A percentile compares a stretch with the other conserved stretches of the same genome.
Conservation (phyloP, 768 basidiomycete genomes). For the Rhodosporidiobolus odoratus region DNA sequence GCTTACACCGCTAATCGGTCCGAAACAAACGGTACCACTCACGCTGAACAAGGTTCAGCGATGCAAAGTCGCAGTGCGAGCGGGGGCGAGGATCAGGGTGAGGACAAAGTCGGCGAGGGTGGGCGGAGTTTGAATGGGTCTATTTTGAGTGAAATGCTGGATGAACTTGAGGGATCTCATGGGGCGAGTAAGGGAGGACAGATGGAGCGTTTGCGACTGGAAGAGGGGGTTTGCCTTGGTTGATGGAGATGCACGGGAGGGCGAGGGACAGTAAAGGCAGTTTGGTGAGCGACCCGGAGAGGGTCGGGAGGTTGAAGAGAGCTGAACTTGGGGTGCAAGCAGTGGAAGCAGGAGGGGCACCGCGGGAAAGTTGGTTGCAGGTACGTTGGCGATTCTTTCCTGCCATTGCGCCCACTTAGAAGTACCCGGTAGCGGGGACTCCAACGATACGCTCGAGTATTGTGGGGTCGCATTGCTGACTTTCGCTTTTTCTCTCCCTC, state of each 20-base stretch:
- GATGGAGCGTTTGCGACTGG: background rate
- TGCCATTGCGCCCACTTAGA: too few species aligned
- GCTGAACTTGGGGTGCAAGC: background rate
- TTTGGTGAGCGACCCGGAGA: background rate
- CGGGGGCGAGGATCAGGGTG: background rate
- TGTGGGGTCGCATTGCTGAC: background rate
- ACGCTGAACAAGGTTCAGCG: too few species aligned
- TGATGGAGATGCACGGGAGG: slow-evolving; percentile 1
- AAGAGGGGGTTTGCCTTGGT: background rate
- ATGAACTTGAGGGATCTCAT: too few species aligned
- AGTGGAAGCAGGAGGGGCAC: background rate
- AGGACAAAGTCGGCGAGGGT: background rate
- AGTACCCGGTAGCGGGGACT: too few species aligned
- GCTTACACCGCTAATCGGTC: too few species aligned
- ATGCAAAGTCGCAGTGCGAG: background rate
- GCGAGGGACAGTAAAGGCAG: slow-evolving; percentile 6
- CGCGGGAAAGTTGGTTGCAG: background rate
- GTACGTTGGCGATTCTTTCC: background rate
- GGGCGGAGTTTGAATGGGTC: too few species aligned
- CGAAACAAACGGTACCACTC: too few species aligned
- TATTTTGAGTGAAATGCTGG: too few species aligned
- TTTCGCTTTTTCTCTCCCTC: background rate
- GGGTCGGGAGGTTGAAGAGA: background rate
- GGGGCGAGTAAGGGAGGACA: too few species aligned
- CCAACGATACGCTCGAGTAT: too few species aligned